Conservation (phyloP, 2,329 filamentous ascomycete species). For the Dothidotthia symphoricarpi region DNA sequence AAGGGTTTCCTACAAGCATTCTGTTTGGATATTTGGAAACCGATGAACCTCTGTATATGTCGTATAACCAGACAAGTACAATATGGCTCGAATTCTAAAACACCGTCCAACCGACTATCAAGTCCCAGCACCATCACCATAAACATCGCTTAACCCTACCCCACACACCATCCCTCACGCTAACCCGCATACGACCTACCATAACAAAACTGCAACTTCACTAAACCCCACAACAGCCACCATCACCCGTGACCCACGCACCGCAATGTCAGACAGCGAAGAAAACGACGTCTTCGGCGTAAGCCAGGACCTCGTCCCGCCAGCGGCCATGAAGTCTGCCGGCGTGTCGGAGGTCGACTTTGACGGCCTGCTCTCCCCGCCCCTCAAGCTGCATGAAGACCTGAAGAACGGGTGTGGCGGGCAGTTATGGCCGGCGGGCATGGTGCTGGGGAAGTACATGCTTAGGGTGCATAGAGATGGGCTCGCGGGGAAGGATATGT, state of each 20-base stretch:
- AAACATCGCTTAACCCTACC: not conserved
- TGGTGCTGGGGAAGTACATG: constrained; percentile 84
- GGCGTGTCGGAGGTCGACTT: constrained; percentile 60
- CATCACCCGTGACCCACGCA: too few relatives aligned
- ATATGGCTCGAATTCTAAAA: too few relatives aligned
- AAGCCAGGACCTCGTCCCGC: constrained; percentile 57
- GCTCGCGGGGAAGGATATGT: constrained; percentile 71
- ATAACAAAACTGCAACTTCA: too few relatives aligned
- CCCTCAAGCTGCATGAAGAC: constrained; percentile 80
- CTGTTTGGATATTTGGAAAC: too few relatives aligned
- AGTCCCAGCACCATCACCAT: not conserved
- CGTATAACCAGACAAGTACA: too few relatives aligned
- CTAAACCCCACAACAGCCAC: too few relatives aligned
- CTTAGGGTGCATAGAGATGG: constrained; percentile 67
- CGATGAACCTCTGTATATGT: too few relatives aligned
- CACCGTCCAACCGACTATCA: too few relatives aligned
- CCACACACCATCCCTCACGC: not conserved
- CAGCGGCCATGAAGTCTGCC: constrained; percentile 53
- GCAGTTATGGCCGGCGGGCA: constrained; percentile 90
- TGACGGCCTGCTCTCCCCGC: constrained; percentile 67
- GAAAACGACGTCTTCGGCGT: constrained; percentile 43
- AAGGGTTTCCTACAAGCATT: too few relatives aligned
- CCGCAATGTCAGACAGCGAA: constrained; percentile 29
- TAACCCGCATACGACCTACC: not conserved
- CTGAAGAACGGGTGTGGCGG: constrained; percentile 86